phyloP scores from a whole-genome alignment of 305 asterid genomes.

The Vinca major region DNA sequence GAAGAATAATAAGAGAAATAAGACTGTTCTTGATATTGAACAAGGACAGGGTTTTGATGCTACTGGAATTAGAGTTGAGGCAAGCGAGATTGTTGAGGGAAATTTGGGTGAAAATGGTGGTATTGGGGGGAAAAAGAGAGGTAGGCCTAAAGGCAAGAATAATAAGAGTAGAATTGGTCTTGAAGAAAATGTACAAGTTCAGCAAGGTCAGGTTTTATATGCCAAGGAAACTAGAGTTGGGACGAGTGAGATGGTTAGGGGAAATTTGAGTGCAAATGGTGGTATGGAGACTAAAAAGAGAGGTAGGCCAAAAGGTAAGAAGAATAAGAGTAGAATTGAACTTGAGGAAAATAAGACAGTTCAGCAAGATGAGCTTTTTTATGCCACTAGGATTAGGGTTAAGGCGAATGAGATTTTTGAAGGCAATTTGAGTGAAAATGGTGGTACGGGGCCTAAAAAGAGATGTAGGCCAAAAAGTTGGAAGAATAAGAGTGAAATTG shows the following conservation, averaged over 20 bases:
- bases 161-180: no score
- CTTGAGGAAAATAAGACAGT: no score
- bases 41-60: no score
- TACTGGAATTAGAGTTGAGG: background rate
- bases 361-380: background rate
- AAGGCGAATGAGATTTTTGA: background rate
- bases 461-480: slow-evolving; percentile 15
- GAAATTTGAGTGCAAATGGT: background rate
- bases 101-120: background rate
- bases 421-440: background rate
- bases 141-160: slow-evolving; percentile 12
- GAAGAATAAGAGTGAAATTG: no score
- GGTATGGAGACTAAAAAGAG: background rate
- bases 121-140: background rate
- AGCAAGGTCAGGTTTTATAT: background rate
- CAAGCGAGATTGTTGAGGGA: background rate
- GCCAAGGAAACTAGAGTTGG: background rate
- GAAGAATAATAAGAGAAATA: background rate
- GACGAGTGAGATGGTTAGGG: background rate
- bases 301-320: slow-evolving; percentile 15
- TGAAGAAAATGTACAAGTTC: no score
- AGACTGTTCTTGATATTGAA: no score
- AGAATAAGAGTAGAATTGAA: no score
- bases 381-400: background rate
- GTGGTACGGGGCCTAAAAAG: background rate